Evolutionary conservation across 306 rosid species (phyloP).

Genomic region (Inga leiocalycina): DNA sequence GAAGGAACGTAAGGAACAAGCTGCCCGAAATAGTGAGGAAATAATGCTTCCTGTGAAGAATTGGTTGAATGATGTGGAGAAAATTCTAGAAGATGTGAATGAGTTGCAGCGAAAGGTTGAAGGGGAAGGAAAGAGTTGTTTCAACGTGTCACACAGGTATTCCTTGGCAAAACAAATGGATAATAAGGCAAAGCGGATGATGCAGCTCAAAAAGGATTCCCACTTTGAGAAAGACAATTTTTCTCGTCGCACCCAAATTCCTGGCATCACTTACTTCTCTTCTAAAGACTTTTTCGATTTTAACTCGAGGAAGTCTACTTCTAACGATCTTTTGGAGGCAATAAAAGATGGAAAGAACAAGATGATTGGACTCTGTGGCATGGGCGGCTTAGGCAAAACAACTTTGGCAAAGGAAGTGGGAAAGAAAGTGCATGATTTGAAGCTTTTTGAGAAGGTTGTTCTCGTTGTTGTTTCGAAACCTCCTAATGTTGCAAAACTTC

Average conservation of each 20-base stretch:
- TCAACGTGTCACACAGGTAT: neutral
- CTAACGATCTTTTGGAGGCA: neutral
- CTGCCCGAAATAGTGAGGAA: no score
- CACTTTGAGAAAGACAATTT: neutral
- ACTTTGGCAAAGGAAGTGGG: neutral
- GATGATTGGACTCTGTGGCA: neutral
- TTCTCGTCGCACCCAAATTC: neutral
- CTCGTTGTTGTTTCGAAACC: neutral
- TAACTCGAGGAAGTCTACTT: neutral
- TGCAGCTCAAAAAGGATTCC: neutral
- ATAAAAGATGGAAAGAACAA: neutral
- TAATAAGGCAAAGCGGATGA: neutral
- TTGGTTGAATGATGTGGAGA: no score
- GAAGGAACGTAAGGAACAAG: no score
- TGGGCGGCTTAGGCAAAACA: slow-evolving; percentile 9
- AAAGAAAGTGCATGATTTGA: neutral
- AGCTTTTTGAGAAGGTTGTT: neutral
- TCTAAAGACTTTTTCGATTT: neutral
- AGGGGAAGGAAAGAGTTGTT: neutral
- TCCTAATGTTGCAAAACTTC: neutral
- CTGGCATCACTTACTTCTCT: neutral
- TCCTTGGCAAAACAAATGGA: neutral
- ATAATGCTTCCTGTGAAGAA: no score
- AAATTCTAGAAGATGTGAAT: neutral
- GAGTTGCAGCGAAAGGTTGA: neutral